Evolutionary conservation across 2,329 filamentous ascomycete species (phyloP).

Genomic region (Alternaria sp.): DNA sequence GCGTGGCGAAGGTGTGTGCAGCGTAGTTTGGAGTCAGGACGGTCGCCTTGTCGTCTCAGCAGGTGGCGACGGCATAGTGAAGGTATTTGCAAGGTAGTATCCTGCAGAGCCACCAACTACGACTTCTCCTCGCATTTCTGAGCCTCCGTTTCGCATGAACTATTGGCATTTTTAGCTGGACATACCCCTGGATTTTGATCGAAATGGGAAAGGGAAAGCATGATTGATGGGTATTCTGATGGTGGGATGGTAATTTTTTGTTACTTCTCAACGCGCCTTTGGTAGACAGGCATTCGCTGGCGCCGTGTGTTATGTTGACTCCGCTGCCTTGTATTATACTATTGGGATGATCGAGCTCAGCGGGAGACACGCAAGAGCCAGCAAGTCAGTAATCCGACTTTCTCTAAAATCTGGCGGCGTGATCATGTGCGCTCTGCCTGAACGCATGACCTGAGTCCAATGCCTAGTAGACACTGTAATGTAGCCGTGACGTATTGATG

Average conservation of each 20-base stretch:
- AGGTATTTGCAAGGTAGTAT: conserved; percentile 70
- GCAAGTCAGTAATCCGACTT: background rate
- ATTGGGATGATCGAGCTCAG: background rate
- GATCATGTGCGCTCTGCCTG: background rate
- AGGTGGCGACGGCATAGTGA: conserved; percentile 93
- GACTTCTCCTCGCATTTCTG: conserved; percentile 12
- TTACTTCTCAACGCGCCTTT: conserved; percentile 7
- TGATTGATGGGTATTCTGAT: conserved; percentile 21
- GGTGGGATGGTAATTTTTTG: conserved; percentile 20
- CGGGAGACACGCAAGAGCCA: background rate
- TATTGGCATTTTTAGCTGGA: conserved; percentile 29
- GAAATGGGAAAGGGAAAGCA: conserved; percentile 7
- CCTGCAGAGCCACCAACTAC: conserved; percentile 8
- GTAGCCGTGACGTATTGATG: background rate
- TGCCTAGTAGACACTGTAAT: background rate
- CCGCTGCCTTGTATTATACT: conserved; percentile 9
- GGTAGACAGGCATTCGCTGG: background rate
- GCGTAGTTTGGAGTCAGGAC: conserved; percentile 94
- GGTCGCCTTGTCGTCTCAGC: conserved; percentile 93
- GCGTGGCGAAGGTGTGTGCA: conserved; percentile 93
- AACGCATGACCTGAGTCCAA: background rate
- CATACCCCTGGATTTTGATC: conserved; percentile 15
- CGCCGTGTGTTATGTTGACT: background rate
- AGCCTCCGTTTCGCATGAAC: conserved; percentile 14
- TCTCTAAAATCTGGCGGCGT: background rate